Evolutionary conservation across 1,284 basidiomycete species (phyloP).

Genomic region (Vanrija pseudolonga): DNA sequence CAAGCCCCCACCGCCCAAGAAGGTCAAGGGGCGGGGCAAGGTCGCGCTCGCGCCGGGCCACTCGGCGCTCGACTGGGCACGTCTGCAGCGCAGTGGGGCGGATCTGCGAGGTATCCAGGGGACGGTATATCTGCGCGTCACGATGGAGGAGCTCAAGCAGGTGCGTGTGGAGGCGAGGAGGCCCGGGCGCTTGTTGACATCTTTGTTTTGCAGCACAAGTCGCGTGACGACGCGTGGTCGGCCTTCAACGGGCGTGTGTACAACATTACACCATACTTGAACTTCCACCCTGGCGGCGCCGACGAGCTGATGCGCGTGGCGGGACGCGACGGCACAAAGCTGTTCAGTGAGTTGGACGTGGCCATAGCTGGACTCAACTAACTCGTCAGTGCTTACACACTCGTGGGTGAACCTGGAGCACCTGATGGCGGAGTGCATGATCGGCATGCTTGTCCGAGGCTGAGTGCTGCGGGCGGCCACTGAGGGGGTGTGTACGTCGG

Average conservation of each 20-base stretch:
- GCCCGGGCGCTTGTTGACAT: neutral
- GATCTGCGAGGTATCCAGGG: slow-evolving; percentile 62
- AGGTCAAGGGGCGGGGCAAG: slow-evolving; percentile 64
- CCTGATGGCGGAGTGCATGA: slow-evolving; percentile 86
- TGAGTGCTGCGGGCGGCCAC: slow-evolving; percentile 4
- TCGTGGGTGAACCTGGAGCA: slow-evolving; percentile 93
- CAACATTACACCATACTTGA: slow-evolving; percentile 88
- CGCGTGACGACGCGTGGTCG: slow-evolving; percentile 85
- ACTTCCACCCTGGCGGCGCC: slow-evolving; percentile 92
- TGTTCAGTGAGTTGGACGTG: slow-evolving; percentile 67
- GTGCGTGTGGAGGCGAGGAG: slow-evolving; percentile 56
- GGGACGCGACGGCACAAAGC: slow-evolving; percentile 86
- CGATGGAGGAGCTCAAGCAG: slow-evolving; percentile 74
- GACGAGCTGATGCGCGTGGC: slow-evolving; percentile 93
- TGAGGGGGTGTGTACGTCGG: too few relatives aligned
- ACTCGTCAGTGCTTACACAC: slow-evolving; percentile 55
- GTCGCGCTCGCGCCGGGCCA: slow-evolving; percentile 88
- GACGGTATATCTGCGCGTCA: slow-evolving; percentile 61
- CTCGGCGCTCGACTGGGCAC: slow-evolving; percentile 92
- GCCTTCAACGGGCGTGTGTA: slow-evolving; percentile 92
- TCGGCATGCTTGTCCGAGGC: slow-evolving; percentile 79
- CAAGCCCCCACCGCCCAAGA: slow-evolving; percentile 9
- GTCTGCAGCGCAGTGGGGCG: slow-evolving; percentile 69
- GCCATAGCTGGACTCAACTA: neutral
- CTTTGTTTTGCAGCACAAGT: slow-evolving; percentile 36